Evolutionary conservation across 768 basidiomycete genomes (phyloP).

Genomic region (Royoungia palumana): DNA sequence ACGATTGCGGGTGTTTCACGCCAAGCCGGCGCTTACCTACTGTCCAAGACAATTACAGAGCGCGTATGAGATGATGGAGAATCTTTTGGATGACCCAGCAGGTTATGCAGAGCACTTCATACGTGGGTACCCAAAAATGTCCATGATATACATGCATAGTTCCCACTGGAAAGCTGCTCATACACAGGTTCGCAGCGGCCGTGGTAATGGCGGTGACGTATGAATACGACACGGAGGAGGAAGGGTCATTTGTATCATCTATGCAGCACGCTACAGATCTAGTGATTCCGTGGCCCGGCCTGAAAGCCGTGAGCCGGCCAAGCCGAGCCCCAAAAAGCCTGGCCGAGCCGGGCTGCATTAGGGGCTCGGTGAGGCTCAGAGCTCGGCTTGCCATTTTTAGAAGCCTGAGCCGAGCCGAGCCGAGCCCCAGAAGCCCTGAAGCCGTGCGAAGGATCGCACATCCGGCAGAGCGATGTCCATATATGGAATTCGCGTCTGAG

Average conservation of each 20-base stretch:
- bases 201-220: slow-evolving; percentile 19
- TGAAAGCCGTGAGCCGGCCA: not conserved
- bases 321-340: too few species aligned
- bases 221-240: slow-evolving; percentile 7
- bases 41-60: slow-evolving; percentile 13
- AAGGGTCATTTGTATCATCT: slow-evolving; percentile 2
- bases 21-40: slow-evolving; percentile 8
- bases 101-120: slow-evolving; percentile 7
- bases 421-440: too few species aligned
- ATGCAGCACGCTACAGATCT: slow-evolving; percentile 11
- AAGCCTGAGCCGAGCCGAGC: too few species aligned
- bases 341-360: too few species aligned
- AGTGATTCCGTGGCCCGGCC: not conserved
- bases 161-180: not conserved
- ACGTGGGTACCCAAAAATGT: slow-evolving; percentile 3
- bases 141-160: not conserved
- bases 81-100: slow-evolving; percentile 8
- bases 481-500: too few species aligned
- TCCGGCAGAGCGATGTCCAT: too few species aligned
- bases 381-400: too few species aligned
- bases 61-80: slow-evolving; percentile 8
- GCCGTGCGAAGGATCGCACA: too few species aligned
- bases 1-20: slow-evolving; percentile 15
- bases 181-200: slow-evolving; percentile 3
- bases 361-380: too few species aligned